Base-by-base conservation (phyloP, 2,329 filamentous ascomycete genomes). In the Trichoderma gracile region DNA sequence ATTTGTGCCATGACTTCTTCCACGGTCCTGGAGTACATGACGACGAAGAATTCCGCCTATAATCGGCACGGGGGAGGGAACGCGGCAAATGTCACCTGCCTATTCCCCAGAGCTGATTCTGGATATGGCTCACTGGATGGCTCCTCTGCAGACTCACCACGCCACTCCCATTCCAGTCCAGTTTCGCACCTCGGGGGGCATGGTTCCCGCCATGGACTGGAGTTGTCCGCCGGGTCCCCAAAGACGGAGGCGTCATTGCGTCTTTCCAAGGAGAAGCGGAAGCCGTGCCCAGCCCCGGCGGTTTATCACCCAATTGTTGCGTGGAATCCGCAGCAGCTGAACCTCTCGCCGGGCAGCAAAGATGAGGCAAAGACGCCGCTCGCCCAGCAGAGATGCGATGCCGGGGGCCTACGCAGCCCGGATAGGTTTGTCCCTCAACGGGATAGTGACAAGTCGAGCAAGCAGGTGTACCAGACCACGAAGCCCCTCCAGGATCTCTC, bases 361-460 rank as follows among this genome's bases (percentile, higher is more conserved):
- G 43, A 42, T 53, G 57, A 9, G 15, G 19, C 45, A 17, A 43
- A 33, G 25, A 55, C 10, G 5, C 2, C 12, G 14, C 43, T 23
- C 33, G 42, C 30, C 42, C 50, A 19, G 25, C 43, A 38, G 50
- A 64, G 30, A 64, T 59, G 42, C 21, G 21, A 43, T 23, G 43
- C 57, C 38, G 58, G 59, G 23, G 66, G 67, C 19, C 58, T 64
- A 12, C 71, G 70, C 9, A 65, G 66, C 5, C 74, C 78, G 3
- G 83, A 86, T 68, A 80, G 84, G 53, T 86, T 85, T 67, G 76
- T 86, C 5, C 81, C 84, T 14, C 72, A 72, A 9, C 76, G 82
- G 65, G 74, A 79, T 42, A 66, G 69, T 15, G 65, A 67, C 0
- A 72, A 75, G 19, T 71, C 78, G 1, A 71, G 73, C 2, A 72